A percentile compares a stretch with the other conserved stretches of the same genome.
Conservation (phyloP, 768 basidiomycete species). For the Dioszegia hungarica region DNA sequence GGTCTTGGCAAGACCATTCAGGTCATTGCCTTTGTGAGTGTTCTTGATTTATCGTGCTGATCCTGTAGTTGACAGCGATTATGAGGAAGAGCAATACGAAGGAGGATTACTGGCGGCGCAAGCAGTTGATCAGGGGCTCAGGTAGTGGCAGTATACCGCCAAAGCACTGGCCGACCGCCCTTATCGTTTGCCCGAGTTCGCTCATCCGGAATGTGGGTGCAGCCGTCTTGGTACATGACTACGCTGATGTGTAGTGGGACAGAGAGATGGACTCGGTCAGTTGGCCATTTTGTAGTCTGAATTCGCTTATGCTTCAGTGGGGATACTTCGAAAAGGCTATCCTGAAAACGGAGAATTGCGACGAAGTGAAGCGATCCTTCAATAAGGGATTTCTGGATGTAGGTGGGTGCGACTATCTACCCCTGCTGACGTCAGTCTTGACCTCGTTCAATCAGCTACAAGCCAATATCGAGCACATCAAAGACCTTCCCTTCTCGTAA, state of each 20-base stretch:
- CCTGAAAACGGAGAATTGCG: constrained; percentile 59
- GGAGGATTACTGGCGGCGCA: constrained; percentile 64
- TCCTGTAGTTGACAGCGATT: constrained; percentile 78
- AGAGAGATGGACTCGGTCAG: constrained; percentile 76
- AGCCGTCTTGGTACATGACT: neutral
- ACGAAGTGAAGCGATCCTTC: constrained; percentile 64
- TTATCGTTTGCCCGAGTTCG: constrained; percentile 80
- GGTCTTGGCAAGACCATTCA: constrained; percentile 93
- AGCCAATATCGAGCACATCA: constrained; percentile 64
- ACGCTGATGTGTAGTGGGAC: constrained; percentile 57
- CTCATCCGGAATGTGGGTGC: constrained; percentile 63
- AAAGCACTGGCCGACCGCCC: constrained; percentile 40
- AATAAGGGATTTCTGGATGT: constrained; percentile 77
- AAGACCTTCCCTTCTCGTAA: constrained; percentile 59
- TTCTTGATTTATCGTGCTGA: constrained; percentile 48
- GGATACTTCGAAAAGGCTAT: constrained; percentile 83
- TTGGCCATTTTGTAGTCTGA: no score
- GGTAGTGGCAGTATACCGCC: constrained; percentile 11
- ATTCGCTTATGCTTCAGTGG: constrained; percentile 60
- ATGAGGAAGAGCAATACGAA: constrained; percentile 72
- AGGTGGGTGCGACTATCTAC: constrained; percentile 54
- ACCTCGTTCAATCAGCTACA: constrained; percentile 73
- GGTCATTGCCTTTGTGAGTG: constrained; percentile 49
- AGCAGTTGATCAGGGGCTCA: constrained; percentile 56
- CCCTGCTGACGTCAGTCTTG: constrained; percentile 59